Evolutionary conservation across 352 stramenopile species (phyloP), one percentile per base, ranked within the genome.

Genomic region (Globisporangium barbulae): DNA sequence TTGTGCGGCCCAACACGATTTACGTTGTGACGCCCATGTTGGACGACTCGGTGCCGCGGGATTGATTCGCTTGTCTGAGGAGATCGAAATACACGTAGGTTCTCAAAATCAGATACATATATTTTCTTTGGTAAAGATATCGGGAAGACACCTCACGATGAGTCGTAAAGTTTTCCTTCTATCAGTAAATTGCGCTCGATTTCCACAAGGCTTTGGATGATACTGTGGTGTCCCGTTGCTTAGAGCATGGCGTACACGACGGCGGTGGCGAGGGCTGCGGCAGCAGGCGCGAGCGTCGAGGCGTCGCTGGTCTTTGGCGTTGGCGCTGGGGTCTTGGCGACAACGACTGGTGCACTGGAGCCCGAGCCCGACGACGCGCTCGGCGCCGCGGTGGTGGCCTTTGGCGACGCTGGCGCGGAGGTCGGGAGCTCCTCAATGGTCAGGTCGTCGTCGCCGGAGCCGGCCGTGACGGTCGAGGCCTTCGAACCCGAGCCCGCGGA

Each of bases 241-340:
- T 31, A 63, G 15, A 63, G 58, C 58, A 63, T 56, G 58, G 58
- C 41, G 44, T 63, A 63, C 2, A 63, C 58, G 45, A 49, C 19
- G 42, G 45, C 31, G 33, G 45, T 47, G 45, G 58, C 58, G 31
- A 37, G 42, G 6, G 57, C 47, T 13, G 44, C 45, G n/a, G 33
- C 31, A 15, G 58, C 45, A 9, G 58, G 58, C 31, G 58, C 58
- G 25, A 63, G 45, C 47, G 58, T 56, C 12, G 58, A 63, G 1
- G 57, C 57, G 22, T 12, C 58, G 21, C 58, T 63, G 31, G 58
- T 15, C 39, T 45, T 45, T 19, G 58, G 45, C 10, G 57, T 48
- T 10, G 57, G 58, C 21, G 58, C 47, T 39, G 45, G 44, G 33
- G 58, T 56, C 7, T 33, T 47, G 3, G 48, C 31, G 17, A 45